Evolutionary conservation across 164 flowering plant species (phyloP), one percentile per base, ranked within the genome.

Genomic region (Berberis thunbergii): DNA sequence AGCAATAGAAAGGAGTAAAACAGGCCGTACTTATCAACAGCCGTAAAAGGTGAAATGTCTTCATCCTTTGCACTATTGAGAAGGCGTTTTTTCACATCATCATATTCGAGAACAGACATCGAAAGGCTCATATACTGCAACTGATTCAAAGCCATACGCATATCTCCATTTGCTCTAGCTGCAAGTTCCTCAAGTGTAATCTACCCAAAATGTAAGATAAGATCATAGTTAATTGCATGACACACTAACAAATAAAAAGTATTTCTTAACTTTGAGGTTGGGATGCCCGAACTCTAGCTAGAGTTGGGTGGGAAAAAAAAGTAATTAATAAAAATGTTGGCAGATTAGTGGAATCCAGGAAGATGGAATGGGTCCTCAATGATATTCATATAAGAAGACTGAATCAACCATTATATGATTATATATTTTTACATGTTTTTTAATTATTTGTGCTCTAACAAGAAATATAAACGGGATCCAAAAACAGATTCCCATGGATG

Each of bases 1-100:
- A 12, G 11, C 4, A 60, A 45, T 41, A 41, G 65, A 62, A 49
- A 11, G 45, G 54, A 63, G 43, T 2, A 54, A 13, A 48, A 59
- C 42, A 40, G 63, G 41, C 40, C 82, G 74, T 93, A 93, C 98
- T 93, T 90, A 59, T 91, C 97, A 71, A 94, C 97, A 70, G 99
- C 99, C 7, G 89, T 79, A 67, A 94, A 94, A n/a, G 99, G 99
- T 61, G 97, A 89, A 55, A 94, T 91, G 70, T 91, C 99, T 86
- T 89, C 96, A 80, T 94, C 99, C 63, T 94, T 94, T 26, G 87
- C 74, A 78, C 91, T 94, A 76, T 75, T 82, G 57, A 84, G 87
- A 72, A 94, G 86, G n/a, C 97, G 97, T 49, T 80, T 76, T 69
- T 87, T 83, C 40, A 94, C 72, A 72, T 91, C 96, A 81, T 91